A percentile compares a stretch with the other conserved stretches of the same genome.
These are phyloP conservation scores for Monosporascus sp. DNA, from an alignment of 2,329 filamentous ascomycete species.

Conservation along the genomic window DNA sequence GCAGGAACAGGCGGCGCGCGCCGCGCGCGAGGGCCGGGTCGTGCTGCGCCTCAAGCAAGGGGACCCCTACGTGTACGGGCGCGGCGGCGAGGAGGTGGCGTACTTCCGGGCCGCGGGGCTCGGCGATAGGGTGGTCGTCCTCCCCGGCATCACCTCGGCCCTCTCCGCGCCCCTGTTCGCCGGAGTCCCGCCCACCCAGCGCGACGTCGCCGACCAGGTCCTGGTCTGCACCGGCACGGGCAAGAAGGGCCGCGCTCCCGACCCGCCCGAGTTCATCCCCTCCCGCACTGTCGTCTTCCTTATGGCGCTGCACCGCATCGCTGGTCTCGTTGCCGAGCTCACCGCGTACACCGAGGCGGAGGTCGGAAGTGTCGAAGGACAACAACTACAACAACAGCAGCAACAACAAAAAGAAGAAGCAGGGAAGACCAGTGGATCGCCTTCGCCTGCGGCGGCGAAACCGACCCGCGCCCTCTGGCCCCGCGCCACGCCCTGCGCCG, in stretches of 20 bases:
- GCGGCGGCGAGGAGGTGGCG: slow-evolving; percentile 85
- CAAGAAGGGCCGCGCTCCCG: slow-evolving; percentile 75
- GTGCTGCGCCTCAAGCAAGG: slow-evolving; percentile 93
- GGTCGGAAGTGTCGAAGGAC: slow-evolving; percentile 17
- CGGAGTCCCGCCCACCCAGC: slow-evolving; percentile 79
- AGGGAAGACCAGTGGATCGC: not conserved
- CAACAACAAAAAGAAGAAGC: slow-evolving; percentile 16
- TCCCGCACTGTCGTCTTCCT: slow-evolving; percentile 85
- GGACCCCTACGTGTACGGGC: slow-evolving; percentile 92
- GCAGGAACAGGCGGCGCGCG: slow-evolving; percentile 68
- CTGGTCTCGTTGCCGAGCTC: slow-evolving; percentile 66
- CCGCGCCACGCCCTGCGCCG: slow-evolving; percentile 74
- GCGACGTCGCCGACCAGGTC: slow-evolving; percentile 85
- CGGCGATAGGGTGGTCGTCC: slow-evolving; percentile 57
- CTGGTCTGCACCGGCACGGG: slow-evolving; percentile 96
- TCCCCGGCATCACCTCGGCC: slow-evolving; percentile 88
- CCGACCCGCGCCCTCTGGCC: slow-evolving; percentile 55
- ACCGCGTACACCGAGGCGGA: slow-evolving; percentile 37
- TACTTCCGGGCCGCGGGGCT: slow-evolving; percentile 74
- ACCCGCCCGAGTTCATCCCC: slow-evolving; percentile 72
- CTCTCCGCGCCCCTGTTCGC: slow-evolving; percentile 85
- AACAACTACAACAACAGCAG: slow-evolving; percentile 2
- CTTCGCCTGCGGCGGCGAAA: not conserved
- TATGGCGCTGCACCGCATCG: slow-evolving; percentile 87
- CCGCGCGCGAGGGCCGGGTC: slow-evolving; percentile 59